Percentiles rank a stretch among this genome's conserved stretches.
Conservation (phyloP, 2,329 filamentous ascomycete species). For the Neopestalotiopsis sp. region DNA sequence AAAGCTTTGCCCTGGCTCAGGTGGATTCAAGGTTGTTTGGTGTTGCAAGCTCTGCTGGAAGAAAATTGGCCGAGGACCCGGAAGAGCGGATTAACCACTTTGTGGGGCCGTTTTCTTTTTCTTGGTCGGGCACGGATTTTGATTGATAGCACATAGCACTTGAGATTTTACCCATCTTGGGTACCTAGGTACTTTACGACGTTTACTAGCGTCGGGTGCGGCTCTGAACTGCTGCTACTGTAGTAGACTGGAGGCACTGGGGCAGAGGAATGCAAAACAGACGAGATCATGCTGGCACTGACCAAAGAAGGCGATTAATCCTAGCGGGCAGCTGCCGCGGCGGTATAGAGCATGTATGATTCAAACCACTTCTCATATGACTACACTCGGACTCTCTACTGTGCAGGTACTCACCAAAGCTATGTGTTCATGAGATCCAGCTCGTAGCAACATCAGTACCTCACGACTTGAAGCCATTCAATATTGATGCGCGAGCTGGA, state of each 20-base stretch:
- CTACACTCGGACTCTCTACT: background rate
- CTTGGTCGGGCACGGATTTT: background rate
- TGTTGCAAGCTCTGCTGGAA: background rate
- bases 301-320: background rate
- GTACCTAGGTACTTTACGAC: background rate
- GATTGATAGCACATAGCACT: background rate
- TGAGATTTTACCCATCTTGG: background rate
- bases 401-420: background rate
- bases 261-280: too few relatives aligned
- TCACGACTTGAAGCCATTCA: background rate
- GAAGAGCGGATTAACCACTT: constrained; percentile 7
- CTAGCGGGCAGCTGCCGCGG: background rate
- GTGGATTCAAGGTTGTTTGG: background rate
- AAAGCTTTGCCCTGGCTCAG: constrained; percentile 2
- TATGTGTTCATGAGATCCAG: background rate
- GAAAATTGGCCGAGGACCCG: constrained; percentile 8
- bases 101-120: background rate
- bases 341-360: background rate
- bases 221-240: background rate
- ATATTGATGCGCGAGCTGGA: background rate
- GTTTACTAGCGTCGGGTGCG: background rate
- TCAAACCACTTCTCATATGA: background rate
- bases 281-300: too few relatives aligned
- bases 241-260: too few relatives aligned
- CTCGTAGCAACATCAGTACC: background rate